Percentiles rank a stretch among this genome's conserved stretches.
These are phyloP conservation scores for Hamamelis virginiana DNA, from an alignment of 164 flowering plant genomes.

Conservation along the genomic window DNA sequence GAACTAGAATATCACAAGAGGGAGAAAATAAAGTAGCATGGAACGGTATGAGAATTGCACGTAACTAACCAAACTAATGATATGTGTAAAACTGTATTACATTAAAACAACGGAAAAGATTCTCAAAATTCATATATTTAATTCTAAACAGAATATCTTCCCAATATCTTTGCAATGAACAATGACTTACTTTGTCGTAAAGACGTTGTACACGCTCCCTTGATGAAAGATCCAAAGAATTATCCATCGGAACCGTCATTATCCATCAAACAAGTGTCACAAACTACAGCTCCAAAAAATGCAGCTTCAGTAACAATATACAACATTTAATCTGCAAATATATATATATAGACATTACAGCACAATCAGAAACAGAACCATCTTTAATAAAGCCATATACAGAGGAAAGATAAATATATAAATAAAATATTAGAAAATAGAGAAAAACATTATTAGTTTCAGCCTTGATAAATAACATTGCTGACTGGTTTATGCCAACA, in stretches of 20 bases:
- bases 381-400: too few species aligned
- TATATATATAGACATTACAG: background rate
- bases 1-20: too few species aligned
- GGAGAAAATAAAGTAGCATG: too few species aligned
- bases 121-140: background rate
- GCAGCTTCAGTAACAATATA: background rate
- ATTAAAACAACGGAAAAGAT: background rate
- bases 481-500: too few species aligned
- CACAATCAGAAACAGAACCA: background rate
- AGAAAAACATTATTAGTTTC: too few species aligned
- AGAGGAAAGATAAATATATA: too few species aligned
- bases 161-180: background rate
- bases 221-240: slow-evolving; percentile 51
- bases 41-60: too few species aligned
- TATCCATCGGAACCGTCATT: slow-evolving; percentile 82
- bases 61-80: too few species aligned
- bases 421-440: too few species aligned
- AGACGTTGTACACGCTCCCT: slow-evolving; percentile 78
- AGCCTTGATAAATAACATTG: too few species aligned
- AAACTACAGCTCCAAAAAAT: background rate
- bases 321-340: slow-evolving; percentile 1
- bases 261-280: slow-evolving; percentile 46
- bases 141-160: too few species aligned
- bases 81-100: background rate
- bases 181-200: slow-evolving; percentile 56